Base-by-base conservation (phyloP, 768 basidiomycete species). In the Mycena indigotica region DNA sequence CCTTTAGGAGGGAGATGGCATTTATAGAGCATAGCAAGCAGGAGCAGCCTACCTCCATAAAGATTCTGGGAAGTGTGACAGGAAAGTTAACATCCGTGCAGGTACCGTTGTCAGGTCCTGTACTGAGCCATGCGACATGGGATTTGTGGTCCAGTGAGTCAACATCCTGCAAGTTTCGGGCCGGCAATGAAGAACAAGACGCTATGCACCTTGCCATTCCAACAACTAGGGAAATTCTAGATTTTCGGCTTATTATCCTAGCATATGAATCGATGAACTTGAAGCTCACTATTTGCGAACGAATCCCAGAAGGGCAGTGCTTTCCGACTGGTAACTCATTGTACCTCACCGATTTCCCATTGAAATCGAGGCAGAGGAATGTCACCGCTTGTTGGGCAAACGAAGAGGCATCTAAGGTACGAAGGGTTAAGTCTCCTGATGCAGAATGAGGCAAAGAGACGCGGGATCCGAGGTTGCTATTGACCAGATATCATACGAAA, bases 91-190 rank as follows among this genome's bases (percentile, higher is more conserved):
- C 67, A 56, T 74, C 72, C 16, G 46, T 59, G 58, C 78, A 78
- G 3, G 73, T 74, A 1, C 78, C 77, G 56, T 67, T 72, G 58
- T 77, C 76, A 1, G 77, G 75, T 0, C 77, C 77, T 5, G 69
- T 72, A n/a, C 73, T 75, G 2, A 71, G 67, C 52, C 76, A 78
- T 10, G 70, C 65, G 23, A 77, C 75, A 52, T 78, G 76, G 16
- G 73, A 74, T 64, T 68, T 72, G 57, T 80, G 77, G 46, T 77
- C 71, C 1, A 58, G 55, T 26, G 76, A 78, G 54, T 79, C 77
- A 3, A 65, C 56, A 55, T 78, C 77, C 41, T 44, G 41, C 15
- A 21, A n/a, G n/a, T n/a, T n/a, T n/a, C n/a, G n/a, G n/a, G n/a
- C n/a, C 35, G 35, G 35, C 12, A 38, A n/a, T 38, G 35, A n/a